A percentile compares a stretch with the other conserved stretches of the same genome.
Conservation (phyloP, 306 rosid species). For the Leucaena leucocephala region DNA sequence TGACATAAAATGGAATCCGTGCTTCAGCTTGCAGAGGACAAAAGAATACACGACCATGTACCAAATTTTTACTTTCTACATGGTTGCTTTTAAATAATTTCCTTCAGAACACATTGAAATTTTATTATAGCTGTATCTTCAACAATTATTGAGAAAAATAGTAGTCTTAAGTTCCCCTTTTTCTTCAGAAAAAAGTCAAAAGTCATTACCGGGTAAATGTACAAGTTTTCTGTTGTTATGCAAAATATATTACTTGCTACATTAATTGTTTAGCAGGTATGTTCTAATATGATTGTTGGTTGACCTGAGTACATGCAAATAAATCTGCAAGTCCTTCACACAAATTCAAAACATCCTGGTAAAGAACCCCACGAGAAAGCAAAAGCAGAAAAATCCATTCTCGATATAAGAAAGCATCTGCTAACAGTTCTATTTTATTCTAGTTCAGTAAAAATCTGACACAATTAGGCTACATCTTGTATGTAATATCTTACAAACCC, state of each 20-base stretch:
- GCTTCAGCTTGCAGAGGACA: not conserved
- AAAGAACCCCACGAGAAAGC: conserved; percentile 12
- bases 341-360: not conserved
- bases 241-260: conserved; percentile 9
- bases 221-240: not conserved
- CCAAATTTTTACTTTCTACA: not conserved
- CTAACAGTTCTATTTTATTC: not conserved
- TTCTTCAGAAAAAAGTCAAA: not conserved
- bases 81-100: not conserved
- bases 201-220: not conserved
- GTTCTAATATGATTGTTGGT: not conserved
- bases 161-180: not conserved
- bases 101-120: not conserved
- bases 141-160: not conserved
- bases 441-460: conserved; percentile 19
- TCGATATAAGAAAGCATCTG: not conserved
- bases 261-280: conserved; percentile 23
- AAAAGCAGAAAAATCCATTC: conserved; percentile 16
- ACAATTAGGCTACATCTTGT: not conserved
- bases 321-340: not conserved
- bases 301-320: not conserved
- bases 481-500: conserved; percentile 21
- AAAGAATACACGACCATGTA: not conserved
- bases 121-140: not conserved
- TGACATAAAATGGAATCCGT: not conserved